Evolutionary conservation across 2,329 filamentous ascomycete species (phyloP), one percentile per base, ranked within the genome.

Genomic region (Hypomyces perniciosus): DNA sequence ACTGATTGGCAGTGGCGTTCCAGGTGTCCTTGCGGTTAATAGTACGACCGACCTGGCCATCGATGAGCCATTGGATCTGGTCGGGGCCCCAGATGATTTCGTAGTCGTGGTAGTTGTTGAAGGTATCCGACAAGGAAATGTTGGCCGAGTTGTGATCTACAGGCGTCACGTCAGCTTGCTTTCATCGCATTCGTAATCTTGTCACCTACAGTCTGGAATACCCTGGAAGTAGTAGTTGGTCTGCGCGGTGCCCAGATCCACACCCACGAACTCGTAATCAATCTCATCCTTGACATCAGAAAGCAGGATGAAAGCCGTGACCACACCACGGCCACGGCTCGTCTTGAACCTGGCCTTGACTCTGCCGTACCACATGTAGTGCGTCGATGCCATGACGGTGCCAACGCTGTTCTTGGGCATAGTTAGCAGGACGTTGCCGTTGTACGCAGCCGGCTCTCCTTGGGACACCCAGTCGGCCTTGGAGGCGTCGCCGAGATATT

Each of bases 151-250:
- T 88, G 57, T 80, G 74, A 65, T 95, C 88, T 93, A 58, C 10
- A 26, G 52, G 62, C 38, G 27, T 50, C 58, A 46, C 61, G 57
- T 48, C 34, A 44, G 48, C n/a, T 33, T 31, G 30, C 12, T 38
- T 13, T 39, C 28, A 33, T 27, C 38, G 12, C 9, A 4, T 8
- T 44, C 28, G 9, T 6, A 5, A 44, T n/a, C 9, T 10, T 44
- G 31, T 8, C 5, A 65, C 88, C 76, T 76, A 95, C 90, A 97
- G 68, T 92, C 79, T 37, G 89, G 85, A 56, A 96, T 85, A 64
- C 93, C 93, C 73, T 96, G 91, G 73, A 86, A 96, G 73, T 96
- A 99, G 76, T 84, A 99, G 75, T 99, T 99, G 66, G 90, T 93
- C 75, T 99, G 91, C 13, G 86, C 88, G 56, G 78, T 80, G 43